Conservation (phyloP, 495 filamentous ascomycete genomes). For the Podospora sp. region DNA sequence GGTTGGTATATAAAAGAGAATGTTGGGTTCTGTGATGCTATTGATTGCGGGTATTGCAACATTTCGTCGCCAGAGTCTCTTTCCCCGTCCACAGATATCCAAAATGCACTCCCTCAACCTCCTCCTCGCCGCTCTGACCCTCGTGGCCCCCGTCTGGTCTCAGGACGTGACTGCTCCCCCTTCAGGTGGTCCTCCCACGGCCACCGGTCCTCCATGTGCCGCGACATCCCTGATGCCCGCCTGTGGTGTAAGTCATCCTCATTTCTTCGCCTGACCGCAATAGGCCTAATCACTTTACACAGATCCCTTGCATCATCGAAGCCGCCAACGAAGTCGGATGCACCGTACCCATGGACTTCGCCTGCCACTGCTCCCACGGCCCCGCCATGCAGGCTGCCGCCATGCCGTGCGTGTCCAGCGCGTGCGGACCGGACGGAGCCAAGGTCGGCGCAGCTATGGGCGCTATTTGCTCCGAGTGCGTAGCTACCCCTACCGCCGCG, state of each 20-base stretch:
- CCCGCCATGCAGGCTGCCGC: background rate
- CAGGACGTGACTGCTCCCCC: background rate
- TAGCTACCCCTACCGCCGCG: background rate
- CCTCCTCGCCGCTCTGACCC: background rate
- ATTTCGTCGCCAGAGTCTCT: background rate
- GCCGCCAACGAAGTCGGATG: background rate
- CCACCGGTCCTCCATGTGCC: background rate
- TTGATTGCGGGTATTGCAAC: background rate
- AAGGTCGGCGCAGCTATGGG: background rate
- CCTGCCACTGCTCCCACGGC: constrained; percentile 3
- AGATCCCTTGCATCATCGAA: constrained; percentile 2
- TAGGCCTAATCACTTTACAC: background rate
- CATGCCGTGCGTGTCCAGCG: background rate
- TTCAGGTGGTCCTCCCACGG: background rate
- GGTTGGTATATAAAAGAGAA: background rate
- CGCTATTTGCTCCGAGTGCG: background rate
- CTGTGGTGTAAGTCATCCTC: background rate
- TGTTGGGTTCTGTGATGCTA: background rate
- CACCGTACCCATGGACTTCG: constrained; percentile 5
- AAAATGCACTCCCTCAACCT: background rate
- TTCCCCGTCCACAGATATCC: background rate
- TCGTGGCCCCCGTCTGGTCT: background rate
- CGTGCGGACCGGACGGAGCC: background rate
- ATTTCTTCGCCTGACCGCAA: background rate
- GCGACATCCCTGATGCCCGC: background rate